Base-by-base conservation (phyloP, 306 rosid genomes). In the Rubus idaeus region DNA sequence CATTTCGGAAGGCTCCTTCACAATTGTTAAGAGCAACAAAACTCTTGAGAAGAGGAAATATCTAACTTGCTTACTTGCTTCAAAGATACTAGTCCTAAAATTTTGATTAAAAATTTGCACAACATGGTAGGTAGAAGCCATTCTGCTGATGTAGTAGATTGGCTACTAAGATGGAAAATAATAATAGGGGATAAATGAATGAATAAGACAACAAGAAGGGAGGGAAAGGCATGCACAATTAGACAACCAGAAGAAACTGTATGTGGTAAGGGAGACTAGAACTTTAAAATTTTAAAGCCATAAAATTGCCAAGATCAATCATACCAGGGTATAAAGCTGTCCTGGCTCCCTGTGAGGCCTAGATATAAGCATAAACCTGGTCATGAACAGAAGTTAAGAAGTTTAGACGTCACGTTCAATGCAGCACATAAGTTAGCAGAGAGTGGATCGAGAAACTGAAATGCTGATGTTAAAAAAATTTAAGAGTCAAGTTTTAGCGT, bases 301-400 rank as follows among this genome's bases (percentile, higher is more conserved):
- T 21, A 47, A 74, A 71, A 74, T 52, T 41, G 55, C 20, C 46
- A 41, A 44, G 65, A 71, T 35, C 69, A 70, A 23, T 61, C 87
- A 77, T 91, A 94, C 97, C 97, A 94, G 86, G 64, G 98, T 91
- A 86, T 89, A 94, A 82, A 94, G 97, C 86, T 89, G 81, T 80
- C 94, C 98, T 66, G 96, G 97, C 84, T 94, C 93, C 80, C 87
- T 85, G 81, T 89, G 93, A 67, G 96, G 97, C 78, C 96, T 89
- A 52, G 94, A 87, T 86, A 94, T 78, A 71, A 91, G 97, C 98
- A 94, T 90, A 88, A 94, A 94, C 88, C 98, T 94, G 90, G 67
- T 76, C 68, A 83, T 50, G 50, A 75, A 53, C 67, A 17, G 53
- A 35, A 71, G 17, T 60, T 6, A 23, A 30, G 20, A 77, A 60